Conservation (phyloP, 441 rosid genomes). For the Adansonia rubrostipa region DNA sequence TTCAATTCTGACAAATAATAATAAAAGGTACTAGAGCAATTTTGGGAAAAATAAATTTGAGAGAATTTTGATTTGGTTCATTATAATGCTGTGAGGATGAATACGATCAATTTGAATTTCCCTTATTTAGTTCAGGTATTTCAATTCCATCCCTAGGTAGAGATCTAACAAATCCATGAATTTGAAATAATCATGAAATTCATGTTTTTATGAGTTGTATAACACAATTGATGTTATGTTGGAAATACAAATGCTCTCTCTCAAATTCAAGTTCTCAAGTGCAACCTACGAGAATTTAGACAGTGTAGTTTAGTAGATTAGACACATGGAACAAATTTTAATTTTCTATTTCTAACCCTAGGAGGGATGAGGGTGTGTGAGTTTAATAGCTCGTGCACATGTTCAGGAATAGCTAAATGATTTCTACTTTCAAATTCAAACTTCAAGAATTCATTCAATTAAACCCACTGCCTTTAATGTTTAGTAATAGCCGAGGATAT, state of each 20-base stretch:
- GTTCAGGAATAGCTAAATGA: not conserved
- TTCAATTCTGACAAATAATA: not conserved
- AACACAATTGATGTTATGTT: not conserved
- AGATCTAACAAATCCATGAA: constrained; percentile 1
- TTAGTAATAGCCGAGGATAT: not conserved
- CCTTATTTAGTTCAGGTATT: constrained; percentile 1
- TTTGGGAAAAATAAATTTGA: constrained; percentile 9
- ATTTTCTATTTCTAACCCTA: not conserved
- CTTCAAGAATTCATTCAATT: not conserved
- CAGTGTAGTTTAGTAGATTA: not conserved
- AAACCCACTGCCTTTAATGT: not conserved
- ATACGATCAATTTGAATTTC: constrained; percentile 7
- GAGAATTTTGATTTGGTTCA: constrained; percentile 6
- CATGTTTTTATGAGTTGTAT: not conserved
- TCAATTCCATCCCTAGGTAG: not conserved
- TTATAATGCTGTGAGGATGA: not conserved
- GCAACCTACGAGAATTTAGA: constrained; percentile 7
- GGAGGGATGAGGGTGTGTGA: constrained; percentile 2
- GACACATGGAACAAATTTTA: constrained; percentile 7
- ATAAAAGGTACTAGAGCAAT: not conserved
- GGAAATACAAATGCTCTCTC: not conserved
- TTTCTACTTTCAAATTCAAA: not conserved
- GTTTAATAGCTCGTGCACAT: not conserved
- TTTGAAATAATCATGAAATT: constrained; percentile 15
- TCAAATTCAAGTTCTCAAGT: constrained; percentile 4